Evolutionary conservation across 2,329 filamentous ascomycete genomes (phyloP).

Genomic region (Pseudogymnoascus sp.): DNA sequence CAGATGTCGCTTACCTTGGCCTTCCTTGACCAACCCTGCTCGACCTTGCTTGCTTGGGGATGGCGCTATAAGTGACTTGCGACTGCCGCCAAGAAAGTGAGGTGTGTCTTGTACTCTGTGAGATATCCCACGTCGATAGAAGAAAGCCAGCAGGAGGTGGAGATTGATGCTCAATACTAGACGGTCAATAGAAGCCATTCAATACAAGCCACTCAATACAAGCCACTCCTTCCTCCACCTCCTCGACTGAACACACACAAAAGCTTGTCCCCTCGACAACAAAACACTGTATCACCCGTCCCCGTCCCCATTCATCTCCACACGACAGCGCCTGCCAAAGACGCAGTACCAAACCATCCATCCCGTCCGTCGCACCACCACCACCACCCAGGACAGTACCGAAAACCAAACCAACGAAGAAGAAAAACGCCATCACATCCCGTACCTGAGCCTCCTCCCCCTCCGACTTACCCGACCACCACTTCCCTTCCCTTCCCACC

Average conservation of each 20-base stretch:
- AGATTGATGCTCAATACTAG: no score
- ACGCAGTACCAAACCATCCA: background rate
- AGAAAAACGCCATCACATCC: background rate
- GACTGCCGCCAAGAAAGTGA: background rate
- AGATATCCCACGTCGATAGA: background rate
- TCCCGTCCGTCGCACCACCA: background rate
- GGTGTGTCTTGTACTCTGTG: background rate
- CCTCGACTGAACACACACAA: background rate
- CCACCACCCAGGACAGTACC: background rate
- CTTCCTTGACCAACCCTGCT: no score
- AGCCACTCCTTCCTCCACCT: background rate
- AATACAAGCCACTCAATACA: no score
- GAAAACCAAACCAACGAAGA: background rate
- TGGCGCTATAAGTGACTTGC: slow-evolving; percentile 1
- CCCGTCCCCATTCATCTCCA: background rate
- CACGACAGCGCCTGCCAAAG: background rate
- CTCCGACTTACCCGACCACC: background rate
- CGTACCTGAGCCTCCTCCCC: background rate
- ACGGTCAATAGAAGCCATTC: no score
- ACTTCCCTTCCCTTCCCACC: background rate
- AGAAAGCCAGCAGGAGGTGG: background rate
- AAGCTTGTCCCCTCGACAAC: background rate
- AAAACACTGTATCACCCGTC: background rate
- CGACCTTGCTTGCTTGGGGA: background rate
- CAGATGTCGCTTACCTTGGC: no score